These are phyloP conservation scores for Colletotrichum ledebouriae DNA, from an alignment of 2,329 filamentous ascomycete genomes.

Conservation along the genomic window DNA sequence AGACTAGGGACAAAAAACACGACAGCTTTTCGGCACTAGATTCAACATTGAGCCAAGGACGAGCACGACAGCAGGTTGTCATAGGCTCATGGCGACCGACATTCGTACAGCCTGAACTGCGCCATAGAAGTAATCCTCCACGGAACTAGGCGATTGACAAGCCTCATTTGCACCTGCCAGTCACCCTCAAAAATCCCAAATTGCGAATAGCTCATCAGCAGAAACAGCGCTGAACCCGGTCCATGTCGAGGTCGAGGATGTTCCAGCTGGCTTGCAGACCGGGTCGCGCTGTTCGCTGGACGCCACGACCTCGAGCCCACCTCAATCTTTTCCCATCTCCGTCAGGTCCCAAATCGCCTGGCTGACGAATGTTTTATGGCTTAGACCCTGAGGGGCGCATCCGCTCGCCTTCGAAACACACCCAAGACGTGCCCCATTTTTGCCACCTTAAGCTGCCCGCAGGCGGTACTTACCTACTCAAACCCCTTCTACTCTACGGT, in stretches of 20 bases:
- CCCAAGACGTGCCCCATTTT: slow-evolving; percentile 43
- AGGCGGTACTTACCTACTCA: slow-evolving; percentile 23
- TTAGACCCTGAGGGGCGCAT: slow-evolving; percentile 41
- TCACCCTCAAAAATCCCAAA: slow-evolving; percentile 5
- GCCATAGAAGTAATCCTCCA: slow-evolving; percentile 24
- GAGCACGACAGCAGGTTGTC: not conserved
- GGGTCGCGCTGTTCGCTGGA: slow-evolving; percentile 20
- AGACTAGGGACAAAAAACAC: slow-evolving; percentile 17
- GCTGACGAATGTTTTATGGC: slow-evolving; percentile 43
- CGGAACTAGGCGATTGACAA: not conserved
- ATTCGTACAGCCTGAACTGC: slow-evolving; percentile 29
- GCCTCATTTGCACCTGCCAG: not conserved
- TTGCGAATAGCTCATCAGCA: slow-evolving; percentile 15
- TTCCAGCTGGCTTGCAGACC: slow-evolving; percentile 8
- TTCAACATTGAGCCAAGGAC: slow-evolving; percentile 21
- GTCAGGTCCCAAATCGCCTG: slow-evolving; percentile 31
- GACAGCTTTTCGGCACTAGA: slow-evolving; percentile 20
- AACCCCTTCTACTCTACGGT: slow-evolving; percentile 20
- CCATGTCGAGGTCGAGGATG: not conserved
- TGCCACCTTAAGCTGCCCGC: slow-evolving; percentile 41
- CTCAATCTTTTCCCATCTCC: slow-evolving; percentile 30
- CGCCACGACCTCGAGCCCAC: slow-evolving; percentile 12
- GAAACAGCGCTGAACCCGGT: slow-evolving; percentile 31
- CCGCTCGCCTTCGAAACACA: slow-evolving; percentile 44
- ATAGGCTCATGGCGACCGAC: slow-evolving; percentile 29